Conservation (phyloP, 2,329 filamentous ascomycete species). For the Penicillium sclerotiorum region DNA sequence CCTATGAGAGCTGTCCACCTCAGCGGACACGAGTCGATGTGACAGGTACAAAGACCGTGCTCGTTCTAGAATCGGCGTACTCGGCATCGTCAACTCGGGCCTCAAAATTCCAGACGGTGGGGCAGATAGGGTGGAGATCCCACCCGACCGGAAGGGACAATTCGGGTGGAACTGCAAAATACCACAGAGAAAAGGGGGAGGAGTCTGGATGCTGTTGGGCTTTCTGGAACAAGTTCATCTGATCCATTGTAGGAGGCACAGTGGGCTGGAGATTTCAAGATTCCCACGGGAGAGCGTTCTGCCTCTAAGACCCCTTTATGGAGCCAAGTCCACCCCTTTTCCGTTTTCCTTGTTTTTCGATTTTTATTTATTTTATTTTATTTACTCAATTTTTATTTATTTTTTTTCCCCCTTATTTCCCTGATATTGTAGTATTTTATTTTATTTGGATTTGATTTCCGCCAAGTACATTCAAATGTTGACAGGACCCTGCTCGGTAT, state of each 20-base stretch:
- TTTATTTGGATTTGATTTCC: too few species aligned
- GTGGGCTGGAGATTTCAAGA: background rate
- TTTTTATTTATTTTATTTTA: background rate
- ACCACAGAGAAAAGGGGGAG: conserved; percentile 4
- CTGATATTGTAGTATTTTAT: too few species aligned
- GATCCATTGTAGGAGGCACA: background rate
- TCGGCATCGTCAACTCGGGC: background rate
- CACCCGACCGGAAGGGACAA: conserved; percentile 3
- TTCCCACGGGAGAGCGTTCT: conserved; percentile 14
- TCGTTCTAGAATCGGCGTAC: background rate
- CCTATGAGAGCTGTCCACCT: too few species aligned
- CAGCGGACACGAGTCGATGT: too few species aligned
- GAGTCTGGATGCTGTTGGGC: conserved; percentile 1
- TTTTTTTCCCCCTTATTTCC: background rate
- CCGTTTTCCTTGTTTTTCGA: background rate
- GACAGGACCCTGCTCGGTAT: background rate
- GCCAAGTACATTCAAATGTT: too few species aligned
- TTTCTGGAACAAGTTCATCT: conserved; percentile 11
- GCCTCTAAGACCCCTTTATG: background rate
- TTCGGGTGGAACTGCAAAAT: conserved; percentile 12
- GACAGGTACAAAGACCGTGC: too few species aligned
- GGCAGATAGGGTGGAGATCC: conserved; percentile 1
- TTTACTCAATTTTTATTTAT: background rate
- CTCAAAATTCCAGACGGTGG: conserved; percentile 5
- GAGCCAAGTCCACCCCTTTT: conserved; percentile 7